phyloP scores from a whole-genome alignment of 495 filamentous ascomycete genomes.

The Hyphodiscus hymeniophilus region DNA sequence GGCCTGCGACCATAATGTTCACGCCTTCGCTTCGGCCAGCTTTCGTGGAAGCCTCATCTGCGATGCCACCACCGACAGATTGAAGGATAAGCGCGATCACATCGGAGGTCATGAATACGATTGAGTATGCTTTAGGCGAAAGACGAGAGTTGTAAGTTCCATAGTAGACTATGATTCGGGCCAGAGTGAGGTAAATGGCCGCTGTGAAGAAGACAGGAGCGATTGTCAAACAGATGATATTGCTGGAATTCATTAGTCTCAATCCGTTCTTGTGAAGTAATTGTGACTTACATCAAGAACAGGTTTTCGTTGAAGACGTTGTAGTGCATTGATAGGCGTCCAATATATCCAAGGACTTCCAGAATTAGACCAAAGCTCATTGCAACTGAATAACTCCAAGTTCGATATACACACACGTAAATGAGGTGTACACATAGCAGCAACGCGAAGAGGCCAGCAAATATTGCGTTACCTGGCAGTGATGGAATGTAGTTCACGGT shows the following conservation, averaged over 20 bases:
- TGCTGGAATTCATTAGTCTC: slow-evolving; percentile 4
- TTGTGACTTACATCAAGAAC: slow-evolving; percentile 26
- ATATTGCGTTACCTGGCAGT: slow-evolving; percentile 17
- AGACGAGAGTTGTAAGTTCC: slow-evolving; percentile 46
- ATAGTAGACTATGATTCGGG: slow-evolving; percentile 47
- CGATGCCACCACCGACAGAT: slow-evolving; percentile 52
- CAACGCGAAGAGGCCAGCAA: slow-evolving; percentile 18
- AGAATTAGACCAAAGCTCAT: slow-evolving; percentile 29
- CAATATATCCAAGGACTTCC: slow-evolving; percentile 34
- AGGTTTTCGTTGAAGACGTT: slow-evolving; percentile 28
- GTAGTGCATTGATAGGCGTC: slow-evolving; percentile 28
- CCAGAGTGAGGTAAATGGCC: slow-evolving; percentile 54
- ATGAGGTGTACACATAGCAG: slow-evolving; percentile 14
- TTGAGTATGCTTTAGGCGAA: slow-evolving; percentile 40
- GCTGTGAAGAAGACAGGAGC: slow-evolving; percentile 57
- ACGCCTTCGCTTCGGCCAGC: slow-evolving; percentile 32
- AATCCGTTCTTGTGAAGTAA: neutral
- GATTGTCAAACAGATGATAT: slow-evolving; percentile 42
- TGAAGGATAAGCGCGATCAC: slow-evolving; percentile 54
- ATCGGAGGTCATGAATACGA: slow-evolving; percentile 49
- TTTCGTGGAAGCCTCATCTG: slow-evolving; percentile 36
- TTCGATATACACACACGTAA: slow-evolving; percentile 2
- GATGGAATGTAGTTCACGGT: slow-evolving; percentile 17
- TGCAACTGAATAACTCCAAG: slow-evolving; percentile 28
- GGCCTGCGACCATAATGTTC: slow-evolving; percentile 59